Percentiles rank a stretch among this genome's conserved stretches.
phyloP scores from a whole-genome alignment of 495 filamentous ascomycete species.

The Aspergillus baeticus region DNA sequence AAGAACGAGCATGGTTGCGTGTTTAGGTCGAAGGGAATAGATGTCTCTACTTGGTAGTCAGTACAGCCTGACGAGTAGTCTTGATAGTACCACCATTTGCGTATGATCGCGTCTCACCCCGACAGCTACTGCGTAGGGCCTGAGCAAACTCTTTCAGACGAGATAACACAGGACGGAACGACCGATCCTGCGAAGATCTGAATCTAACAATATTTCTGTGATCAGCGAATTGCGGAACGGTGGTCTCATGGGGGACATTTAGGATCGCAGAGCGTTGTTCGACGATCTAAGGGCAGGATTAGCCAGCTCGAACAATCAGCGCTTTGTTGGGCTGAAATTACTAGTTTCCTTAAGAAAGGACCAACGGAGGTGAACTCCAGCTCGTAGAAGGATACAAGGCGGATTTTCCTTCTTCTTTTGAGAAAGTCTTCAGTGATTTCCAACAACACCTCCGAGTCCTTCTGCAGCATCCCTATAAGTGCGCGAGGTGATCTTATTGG shows the following conservation, averaged over 20 bases:
- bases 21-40: neutral
- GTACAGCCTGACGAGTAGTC: neutral
- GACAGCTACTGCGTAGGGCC: too few relatives aligned
- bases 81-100: neutral
- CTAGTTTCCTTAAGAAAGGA: neutral
- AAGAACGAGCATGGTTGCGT: neutral
- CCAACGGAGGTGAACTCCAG: neutral
- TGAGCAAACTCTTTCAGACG: neutral
- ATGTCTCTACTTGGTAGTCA: neutral
- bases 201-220: constrained; percentile 1
- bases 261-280: neutral
- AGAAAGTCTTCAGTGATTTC: constrained; percentile 1
- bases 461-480: neutral
- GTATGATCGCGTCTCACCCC: neutral
- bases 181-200: neutral
- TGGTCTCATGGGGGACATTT: neutral
- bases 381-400: constrained; percentile 1
- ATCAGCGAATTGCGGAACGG: neutral
- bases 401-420: neutral
- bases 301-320: too few relatives aligned
- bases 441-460: neutral
- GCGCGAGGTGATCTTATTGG: neutral
- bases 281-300: neutral
- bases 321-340: neutral
- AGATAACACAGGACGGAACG: neutral